Percentiles rank a stretch among this genome's conserved stretches.
Conservation (phyloP, 768 basidiomycete genomes). For the Amyloporia xantha region DNA sequence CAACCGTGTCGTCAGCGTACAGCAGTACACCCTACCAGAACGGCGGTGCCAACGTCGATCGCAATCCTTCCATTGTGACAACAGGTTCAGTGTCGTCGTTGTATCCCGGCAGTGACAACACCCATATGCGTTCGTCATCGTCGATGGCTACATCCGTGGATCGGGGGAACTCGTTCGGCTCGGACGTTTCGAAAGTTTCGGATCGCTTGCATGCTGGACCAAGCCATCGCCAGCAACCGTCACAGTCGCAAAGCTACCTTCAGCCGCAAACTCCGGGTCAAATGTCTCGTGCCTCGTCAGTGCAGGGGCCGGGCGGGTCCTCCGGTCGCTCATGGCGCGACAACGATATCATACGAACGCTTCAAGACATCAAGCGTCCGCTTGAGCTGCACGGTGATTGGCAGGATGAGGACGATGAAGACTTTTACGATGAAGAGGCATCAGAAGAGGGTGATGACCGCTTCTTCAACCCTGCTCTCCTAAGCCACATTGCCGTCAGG, state of each 20-base stretch:
- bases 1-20: slow-evolving; percentile 11
- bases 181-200: slow-evolving; percentile 20
- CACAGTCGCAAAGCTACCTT: slow-evolving; percentile 5
- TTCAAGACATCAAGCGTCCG: slow-evolving; percentile 29
- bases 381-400: slow-evolving; percentile 39
- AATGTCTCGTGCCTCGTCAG: slow-evolving; percentile 26
- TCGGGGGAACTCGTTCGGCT: slow-evolving; percentile 25
- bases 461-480: slow-evolving; percentile 83
- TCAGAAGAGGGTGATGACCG: slow-evolving; percentile 50
- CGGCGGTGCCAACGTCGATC: slow-evolving; percentile 9
- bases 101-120: slow-evolving; percentile 11
- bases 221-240: neutral
- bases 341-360: slow-evolving; percentile 21
- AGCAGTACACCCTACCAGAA: neutral
- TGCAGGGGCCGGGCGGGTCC: slow-evolving; percentile 15
- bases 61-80: slow-evolving; percentile 14
- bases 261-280: slow-evolving; percentile 24
- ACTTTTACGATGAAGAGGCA: slow-evolving; percentile 51
- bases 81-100: slow-evolving; percentile 13
- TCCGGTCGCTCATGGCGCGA: slow-evolving; percentile 18
- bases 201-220: slow-evolving; percentile 11
- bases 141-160: slow-evolving; percentile 21
- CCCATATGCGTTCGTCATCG: slow-evolving; percentile 7
- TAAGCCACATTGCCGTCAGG: slow-evolving; percentile 86
- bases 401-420: slow-evolving; percentile 44